Evolutionary conservation across 108 stramenopile species (phyloP).

Genomic region (Nannochloropsis salina): DNA sequence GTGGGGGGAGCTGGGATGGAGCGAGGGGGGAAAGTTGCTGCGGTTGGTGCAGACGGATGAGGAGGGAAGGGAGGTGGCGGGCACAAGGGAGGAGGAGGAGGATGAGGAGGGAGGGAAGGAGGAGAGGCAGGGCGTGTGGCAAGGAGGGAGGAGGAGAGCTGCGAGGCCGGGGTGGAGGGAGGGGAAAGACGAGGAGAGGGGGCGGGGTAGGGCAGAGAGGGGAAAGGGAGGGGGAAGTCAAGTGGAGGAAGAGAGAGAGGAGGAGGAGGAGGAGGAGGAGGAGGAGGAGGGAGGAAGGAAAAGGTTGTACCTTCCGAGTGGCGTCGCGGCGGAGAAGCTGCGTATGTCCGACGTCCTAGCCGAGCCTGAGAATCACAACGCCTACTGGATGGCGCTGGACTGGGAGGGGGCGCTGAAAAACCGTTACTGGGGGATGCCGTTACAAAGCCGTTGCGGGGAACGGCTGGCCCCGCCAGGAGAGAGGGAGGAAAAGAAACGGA

Average conservation of each 20-base stretch:
- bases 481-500: too few relatives aligned
- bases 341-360: background rate
- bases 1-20: background rate
- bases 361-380: background rate
- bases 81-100: slow-evolving; percentile 1
- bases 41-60: background rate
- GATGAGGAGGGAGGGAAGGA: background rate
- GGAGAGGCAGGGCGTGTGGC: background rate
- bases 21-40: background rate
- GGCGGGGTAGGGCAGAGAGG: too few relatives aligned
- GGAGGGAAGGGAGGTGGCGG: background rate
- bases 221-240: too few relatives aligned
- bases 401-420: background rate
- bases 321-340: background rate
- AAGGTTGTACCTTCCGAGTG: background rate
- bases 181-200: too few relatives aligned
- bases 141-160: background rate
- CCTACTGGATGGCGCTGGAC: background rate
- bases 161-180: too few relatives aligned
- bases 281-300: background rate
- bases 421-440: background rate
- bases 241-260: background rate
- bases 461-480: too few relatives aligned
- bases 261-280: slow-evolving; percentile 4
- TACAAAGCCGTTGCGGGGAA: too few relatives aligned